A percentile compares a stretch with the other conserved stretches of the same genome.
phyloP scores from a whole-genome alignment of 179 eudicot genomes.

The Vitellaria paradoxa region DNA sequence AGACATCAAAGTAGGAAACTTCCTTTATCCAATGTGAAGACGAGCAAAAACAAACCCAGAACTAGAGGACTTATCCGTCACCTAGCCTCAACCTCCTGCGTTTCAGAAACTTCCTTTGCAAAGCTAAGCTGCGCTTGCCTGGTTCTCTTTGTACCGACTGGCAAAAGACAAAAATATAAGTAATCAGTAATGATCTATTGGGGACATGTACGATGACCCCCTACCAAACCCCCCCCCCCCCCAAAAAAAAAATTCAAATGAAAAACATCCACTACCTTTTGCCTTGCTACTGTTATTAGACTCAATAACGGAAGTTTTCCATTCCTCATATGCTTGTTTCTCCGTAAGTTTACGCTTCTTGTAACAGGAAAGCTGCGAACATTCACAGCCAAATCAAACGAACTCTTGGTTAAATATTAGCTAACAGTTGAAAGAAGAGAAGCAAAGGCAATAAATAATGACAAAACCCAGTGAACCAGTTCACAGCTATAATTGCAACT shows the following conservation, averaged over 20 bases:
- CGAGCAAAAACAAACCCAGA: conserved; percentile 5
- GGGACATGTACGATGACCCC: no score
- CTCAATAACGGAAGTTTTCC: conserved; percentile 73
- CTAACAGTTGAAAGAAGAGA: no score
- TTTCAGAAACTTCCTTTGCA: conserved; percentile 35
- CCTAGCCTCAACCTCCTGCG: conserved; percentile 41
- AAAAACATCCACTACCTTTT: conserved; percentile 27
- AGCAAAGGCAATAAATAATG: no score
- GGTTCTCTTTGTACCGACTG: conserved; percentile 48
- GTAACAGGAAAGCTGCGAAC: conserved; percentile 60
- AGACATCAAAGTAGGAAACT: neutral
- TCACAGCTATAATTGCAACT: no score
- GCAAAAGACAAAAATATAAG: conserved; percentile 14
- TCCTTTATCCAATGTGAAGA: neutral
- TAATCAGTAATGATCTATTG: neutral
- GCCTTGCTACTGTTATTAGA: conserved; percentile 48
- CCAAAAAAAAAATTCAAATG: neutral
- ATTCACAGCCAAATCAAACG: neutral
- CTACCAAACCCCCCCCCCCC: no score
- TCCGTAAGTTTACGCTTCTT: conserved; percentile 75
- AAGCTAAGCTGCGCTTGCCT: conserved; percentile 73
- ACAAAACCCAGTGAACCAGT: no score
- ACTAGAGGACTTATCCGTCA: conserved; percentile 13
- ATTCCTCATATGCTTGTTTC: conserved; percentile 59
- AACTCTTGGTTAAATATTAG: no score